Evolutionary conservation across 2,329 filamentous ascomycete genomes (phyloP).

Genomic region (Colletotrichum lindemuthianum): DNA sequence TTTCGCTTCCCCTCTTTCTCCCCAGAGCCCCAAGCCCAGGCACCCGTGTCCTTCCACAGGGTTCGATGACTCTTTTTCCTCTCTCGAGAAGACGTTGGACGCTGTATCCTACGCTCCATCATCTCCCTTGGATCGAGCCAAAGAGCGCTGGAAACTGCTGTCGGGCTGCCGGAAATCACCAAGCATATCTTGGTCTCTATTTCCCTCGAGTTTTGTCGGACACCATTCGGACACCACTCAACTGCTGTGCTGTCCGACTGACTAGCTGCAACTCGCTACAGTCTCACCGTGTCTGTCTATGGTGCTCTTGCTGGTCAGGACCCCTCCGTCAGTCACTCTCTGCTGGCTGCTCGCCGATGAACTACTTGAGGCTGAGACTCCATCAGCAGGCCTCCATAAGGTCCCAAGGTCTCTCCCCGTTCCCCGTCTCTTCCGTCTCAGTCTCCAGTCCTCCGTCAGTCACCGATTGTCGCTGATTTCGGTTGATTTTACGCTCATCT

Average conservation of each 20-base stretch:
- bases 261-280: conserved; percentile 14
- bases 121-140: neutral
- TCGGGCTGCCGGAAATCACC: neutral
- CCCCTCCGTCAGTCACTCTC: conserved; percentile 19
- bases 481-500: conserved; percentile 37
- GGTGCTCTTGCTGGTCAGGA: conserved; percentile 23
- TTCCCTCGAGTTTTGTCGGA: neutral
- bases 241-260: conserved; percentile 18
- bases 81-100: neutral
- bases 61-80: conserved; percentile 32
- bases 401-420: conserved; percentile 35
- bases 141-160: too few relatives aligned
- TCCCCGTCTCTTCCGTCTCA: conserved; percentile 6
- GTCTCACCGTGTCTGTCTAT: conserved; percentile 6
- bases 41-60: conserved; percentile 28
- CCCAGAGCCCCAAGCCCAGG: conserved; percentile 14
- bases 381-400: conserved; percentile 51
- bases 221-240: conserved; percentile 9
- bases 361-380: conserved; percentile 50
- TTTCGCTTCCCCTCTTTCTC: conserved; percentile 15
- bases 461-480: conserved; percentile 21
- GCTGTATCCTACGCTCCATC: neutral
- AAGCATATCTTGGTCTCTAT: conserved; percentile 3
- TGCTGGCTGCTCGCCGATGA: conserved; percentile 16
- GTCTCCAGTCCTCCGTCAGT: conserved; percentile 5